phyloP scores from a whole-genome alignment of 2,329 filamentous ascomycete species.

The Furcasterigmium furcatum region DNA sequence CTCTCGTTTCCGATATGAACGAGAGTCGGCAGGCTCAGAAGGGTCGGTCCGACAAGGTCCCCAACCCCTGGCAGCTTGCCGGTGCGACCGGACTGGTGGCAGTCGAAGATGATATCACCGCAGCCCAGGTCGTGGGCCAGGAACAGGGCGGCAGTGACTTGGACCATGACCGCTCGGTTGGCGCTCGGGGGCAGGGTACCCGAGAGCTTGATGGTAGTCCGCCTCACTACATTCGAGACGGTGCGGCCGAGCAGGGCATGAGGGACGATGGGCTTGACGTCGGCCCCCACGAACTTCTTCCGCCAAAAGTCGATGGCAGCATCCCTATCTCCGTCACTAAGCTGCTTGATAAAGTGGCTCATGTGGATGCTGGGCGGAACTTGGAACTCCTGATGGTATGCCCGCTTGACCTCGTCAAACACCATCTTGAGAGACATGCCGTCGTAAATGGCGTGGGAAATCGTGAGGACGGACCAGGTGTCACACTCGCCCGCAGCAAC shows the following conservation, averaged over 20 bases:
- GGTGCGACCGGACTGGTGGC: not conserved
- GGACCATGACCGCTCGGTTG: not conserved
- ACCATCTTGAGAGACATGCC: not conserved
- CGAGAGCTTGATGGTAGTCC: not conserved
- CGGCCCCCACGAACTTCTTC: not conserved
- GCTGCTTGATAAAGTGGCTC: not conserved
- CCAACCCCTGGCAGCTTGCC: not conserved
- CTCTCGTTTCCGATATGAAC: not conserved
- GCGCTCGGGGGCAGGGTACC: not conserved
- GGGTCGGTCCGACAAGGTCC: not conserved
- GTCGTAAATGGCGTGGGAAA: not conserved
- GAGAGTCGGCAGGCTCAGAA: not conserved
- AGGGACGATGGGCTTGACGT: not conserved
- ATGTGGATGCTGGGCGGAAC: not conserved
- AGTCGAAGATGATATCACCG: constrained; percentile 2
- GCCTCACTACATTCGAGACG: not conserved
- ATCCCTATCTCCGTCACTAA: not conserved
- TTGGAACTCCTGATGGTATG: not conserved
- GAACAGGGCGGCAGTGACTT: not conserved
- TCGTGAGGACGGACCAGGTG: not conserved
- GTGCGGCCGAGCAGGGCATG: not conserved
- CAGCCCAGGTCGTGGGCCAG: not conserved
- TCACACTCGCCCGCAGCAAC: not conserved
- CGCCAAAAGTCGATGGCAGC: not conserved
- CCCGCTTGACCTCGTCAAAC: not conserved